A percentile compares a stretch with the other conserved stretches of the same genome.
Evolutionary conservation across 306 rosid genomes (phyloP).

Genomic region (Aeschynomene evenia): DNA sequence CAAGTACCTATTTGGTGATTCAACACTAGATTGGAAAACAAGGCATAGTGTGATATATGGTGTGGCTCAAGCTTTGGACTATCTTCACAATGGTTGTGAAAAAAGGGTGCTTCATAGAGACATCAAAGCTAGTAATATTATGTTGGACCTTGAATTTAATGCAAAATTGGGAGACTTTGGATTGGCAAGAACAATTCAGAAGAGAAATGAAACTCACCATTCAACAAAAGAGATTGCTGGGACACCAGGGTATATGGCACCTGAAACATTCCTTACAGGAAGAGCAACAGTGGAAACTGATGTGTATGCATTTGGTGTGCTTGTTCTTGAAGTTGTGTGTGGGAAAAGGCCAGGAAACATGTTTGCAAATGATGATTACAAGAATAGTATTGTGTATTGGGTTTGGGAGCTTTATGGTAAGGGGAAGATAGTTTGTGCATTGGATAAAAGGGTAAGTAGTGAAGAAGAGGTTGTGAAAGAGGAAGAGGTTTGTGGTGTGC

Average conservation of each 20-base stretch:
- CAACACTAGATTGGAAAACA: constrained; percentile 47
- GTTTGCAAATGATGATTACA: constrained; percentile 41
- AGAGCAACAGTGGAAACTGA: constrained; percentile 78
- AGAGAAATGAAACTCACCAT: constrained; percentile 60
- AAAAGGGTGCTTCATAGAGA: constrained; percentile 73
- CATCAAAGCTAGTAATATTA: constrained; percentile 72
- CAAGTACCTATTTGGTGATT: constrained; percentile 43
- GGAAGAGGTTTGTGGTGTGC: constrained; percentile 30
- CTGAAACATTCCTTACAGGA: constrained; percentile 60
- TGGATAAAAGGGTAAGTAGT: constrained; percentile 42
- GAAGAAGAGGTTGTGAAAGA: not conserved
- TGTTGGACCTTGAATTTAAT: constrained; percentile 59
- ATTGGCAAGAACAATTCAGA: constrained; percentile 57
- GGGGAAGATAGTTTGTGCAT: constrained; percentile 36
- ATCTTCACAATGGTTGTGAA: constrained; percentile 73
- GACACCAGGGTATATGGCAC: constrained; percentile 87
- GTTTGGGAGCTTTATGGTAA: constrained; percentile 60
- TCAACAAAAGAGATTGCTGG: constrained; percentile 76
- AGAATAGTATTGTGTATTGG: constrained; percentile 60
- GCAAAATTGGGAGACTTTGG: constrained; percentile 80
- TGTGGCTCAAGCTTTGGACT: constrained; percentile 71
- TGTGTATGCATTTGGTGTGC: constrained; percentile 73
- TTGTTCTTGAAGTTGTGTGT: constrained; percentile 59
- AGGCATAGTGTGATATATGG: constrained; percentile 53
- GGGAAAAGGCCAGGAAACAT: constrained; percentile 59